Evolutionary conservation across 2,329 filamentous ascomycete species (phyloP).

Genomic region (Cytospora mali): DNA sequence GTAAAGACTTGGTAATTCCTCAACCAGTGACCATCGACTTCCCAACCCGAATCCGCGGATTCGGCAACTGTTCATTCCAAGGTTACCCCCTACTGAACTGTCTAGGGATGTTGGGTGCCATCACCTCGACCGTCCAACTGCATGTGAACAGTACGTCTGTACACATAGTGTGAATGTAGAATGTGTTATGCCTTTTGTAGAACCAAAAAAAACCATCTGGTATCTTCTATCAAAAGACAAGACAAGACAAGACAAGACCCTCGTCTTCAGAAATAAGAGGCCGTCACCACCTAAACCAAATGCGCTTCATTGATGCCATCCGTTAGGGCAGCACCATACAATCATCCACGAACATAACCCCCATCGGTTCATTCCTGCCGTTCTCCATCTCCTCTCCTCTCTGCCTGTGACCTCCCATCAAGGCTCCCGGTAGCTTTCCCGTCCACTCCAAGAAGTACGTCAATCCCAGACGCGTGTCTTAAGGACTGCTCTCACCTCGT

Average conservation of each 20-base stretch:
- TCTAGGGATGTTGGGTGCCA: no score
- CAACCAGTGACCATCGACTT: no score
- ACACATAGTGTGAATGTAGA: not conserved
- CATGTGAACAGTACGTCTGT: not conserved
- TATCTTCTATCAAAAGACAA: conserved; percentile 16
- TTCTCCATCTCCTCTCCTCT: not conserved
- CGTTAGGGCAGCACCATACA: not conserved
- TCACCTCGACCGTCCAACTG: no score
- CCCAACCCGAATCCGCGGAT: no score
- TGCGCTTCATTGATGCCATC: not conserved
- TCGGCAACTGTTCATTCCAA: no score
- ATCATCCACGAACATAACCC: not conserved
- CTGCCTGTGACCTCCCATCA: not conserved
- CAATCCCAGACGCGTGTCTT: not conserved
- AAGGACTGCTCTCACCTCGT: not conserved
- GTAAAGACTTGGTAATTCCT: no score
- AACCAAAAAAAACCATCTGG: conserved; percentile 13
- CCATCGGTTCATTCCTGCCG: not conserved
- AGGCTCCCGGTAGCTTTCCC: not conserved
- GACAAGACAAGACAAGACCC: not conserved
- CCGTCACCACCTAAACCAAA: not conserved
- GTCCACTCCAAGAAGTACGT: not conserved
- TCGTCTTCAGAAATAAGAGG: not conserved
- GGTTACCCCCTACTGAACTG: no score
- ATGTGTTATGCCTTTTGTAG: not conserved